Conservation (phyloP, 768 basidiomycete genomes). For the Auricularia cornea region DNA sequence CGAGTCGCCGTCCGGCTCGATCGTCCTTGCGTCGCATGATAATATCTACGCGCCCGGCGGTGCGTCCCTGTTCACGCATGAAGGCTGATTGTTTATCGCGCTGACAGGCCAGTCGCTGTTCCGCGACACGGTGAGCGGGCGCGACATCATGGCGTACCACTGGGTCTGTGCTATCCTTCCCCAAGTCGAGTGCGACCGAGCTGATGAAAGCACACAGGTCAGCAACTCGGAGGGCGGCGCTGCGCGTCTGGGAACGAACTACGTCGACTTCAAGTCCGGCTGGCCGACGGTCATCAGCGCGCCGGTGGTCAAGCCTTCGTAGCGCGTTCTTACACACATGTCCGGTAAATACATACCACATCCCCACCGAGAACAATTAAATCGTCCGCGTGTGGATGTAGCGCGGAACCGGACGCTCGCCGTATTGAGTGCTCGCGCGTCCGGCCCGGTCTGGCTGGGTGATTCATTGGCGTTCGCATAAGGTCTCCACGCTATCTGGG, state of each 20-base stretch:
- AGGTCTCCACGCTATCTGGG: too few species aligned
- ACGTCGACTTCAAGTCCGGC: not conserved
- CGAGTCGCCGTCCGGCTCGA: not conserved
- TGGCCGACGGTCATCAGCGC: not conserved
- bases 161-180: not conserved
- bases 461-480: too few species aligned
- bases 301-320: not conserved
- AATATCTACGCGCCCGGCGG: conserved; percentile 22
- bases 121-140: not conserved
- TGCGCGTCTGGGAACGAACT: not conserved
- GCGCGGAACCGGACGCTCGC: too few species aligned
- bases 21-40: conserved; percentile 13
- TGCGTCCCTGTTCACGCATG: not conserved
- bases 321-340: not conserved
- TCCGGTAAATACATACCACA: too few species aligned
- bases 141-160: not conserved
- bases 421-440: too few species aligned
- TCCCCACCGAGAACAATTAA: too few species aligned
- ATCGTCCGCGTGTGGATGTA: too few species aligned
- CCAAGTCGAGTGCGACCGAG: too few species aligned
- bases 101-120: not conserved
- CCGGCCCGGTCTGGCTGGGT: too few species aligned
- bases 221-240: not conserved
- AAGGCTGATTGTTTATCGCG: not conserved
- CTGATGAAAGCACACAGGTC: not conserved